phyloP scores from a whole-genome alignment of 2,329 filamentous ascomycete species.

The Talaromyces verruculosus region DNA sequence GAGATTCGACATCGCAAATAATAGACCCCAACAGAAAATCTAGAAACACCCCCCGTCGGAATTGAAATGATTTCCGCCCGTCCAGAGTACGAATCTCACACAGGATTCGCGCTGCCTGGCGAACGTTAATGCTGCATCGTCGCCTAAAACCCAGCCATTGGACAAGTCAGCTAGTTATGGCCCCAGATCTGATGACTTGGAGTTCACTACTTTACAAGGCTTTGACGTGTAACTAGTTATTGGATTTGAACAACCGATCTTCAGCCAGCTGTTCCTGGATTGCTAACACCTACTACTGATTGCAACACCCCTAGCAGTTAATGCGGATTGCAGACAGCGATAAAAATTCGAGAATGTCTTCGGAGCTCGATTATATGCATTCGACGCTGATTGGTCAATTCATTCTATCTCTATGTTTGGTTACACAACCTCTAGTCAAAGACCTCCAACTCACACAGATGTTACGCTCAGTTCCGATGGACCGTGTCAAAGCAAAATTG shows the following conservation, averaged over 20 bases:
- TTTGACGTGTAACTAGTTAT: conserved; percentile 7
- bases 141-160: not conserved
- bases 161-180: not conserved
- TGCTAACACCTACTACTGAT: not conserved
- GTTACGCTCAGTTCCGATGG: not conserved
- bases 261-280: conserved; percentile 17
- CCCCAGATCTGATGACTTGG: not conserved
- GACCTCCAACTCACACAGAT: not conserved
- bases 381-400: not conserved
- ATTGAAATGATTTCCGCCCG: not conserved
- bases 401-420: not conserved
- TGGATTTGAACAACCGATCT: conserved; percentile 13
- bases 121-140: conserved; percentile 2
- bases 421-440: not conserved
- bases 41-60: not conserved
- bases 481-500: not conserved
- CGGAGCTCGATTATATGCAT: not conserved
- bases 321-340: not conserved
- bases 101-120: not conserved
- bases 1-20: not conserved
- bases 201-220: not conserved
- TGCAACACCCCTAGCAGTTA: not conserved
- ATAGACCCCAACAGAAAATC: conserved; percentile 4
- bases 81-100: not conserved
- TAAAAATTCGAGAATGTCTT: not conserved